Conservation (phyloP, 2,329 filamentous ascomycete genomes). For the Lasiodiplodia sp. region DNA sequence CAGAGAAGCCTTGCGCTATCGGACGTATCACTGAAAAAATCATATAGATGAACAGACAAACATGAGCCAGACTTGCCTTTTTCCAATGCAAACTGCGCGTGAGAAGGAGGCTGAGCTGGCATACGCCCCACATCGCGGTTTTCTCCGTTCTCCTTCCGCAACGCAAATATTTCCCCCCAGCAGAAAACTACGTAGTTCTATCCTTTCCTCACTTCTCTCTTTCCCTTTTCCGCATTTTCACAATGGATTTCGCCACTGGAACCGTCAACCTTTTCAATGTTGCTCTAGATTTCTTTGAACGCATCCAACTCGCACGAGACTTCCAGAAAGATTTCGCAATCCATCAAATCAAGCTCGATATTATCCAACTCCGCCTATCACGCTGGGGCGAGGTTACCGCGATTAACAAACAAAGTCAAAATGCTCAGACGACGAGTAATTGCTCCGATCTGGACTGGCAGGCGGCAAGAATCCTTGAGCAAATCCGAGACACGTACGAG, state of each 20-base stretch:
- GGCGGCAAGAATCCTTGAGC: neutral
- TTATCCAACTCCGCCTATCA: conserved; percentile 1
- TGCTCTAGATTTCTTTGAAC: neutral
- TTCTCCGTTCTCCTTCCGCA: too few relatives aligned
- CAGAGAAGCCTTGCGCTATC: too few relatives aligned
- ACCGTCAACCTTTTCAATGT: neutral
- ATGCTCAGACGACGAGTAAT: neutral
- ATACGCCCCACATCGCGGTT: too few relatives aligned
- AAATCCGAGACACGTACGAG: neutral
- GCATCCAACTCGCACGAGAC: neutral
- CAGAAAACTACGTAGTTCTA: too few relatives aligned
- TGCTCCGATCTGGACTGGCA: neutral
- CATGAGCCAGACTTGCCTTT: too few relatives aligned
- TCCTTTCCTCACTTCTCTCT: too few relatives aligned
- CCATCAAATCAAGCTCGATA: conserved; percentile 7
- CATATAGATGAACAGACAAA: too few relatives aligned
- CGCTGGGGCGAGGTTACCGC: conserved; percentile 2
- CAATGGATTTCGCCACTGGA: neutral
- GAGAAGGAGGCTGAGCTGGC: too few relatives aligned
- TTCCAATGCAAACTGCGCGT: too few relatives aligned
- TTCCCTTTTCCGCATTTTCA: neutral
- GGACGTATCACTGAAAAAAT: too few relatives aligned
- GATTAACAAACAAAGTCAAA: neutral
- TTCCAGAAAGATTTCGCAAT: neutral
- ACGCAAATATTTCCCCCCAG: too few relatives aligned